Percentiles rank a stretch among this genome's conserved stretches.
phyloP scores from a whole-genome alignment of 2,329 filamentous ascomycete genomes.

The Ploettnerulaceae sp. region DNA sequence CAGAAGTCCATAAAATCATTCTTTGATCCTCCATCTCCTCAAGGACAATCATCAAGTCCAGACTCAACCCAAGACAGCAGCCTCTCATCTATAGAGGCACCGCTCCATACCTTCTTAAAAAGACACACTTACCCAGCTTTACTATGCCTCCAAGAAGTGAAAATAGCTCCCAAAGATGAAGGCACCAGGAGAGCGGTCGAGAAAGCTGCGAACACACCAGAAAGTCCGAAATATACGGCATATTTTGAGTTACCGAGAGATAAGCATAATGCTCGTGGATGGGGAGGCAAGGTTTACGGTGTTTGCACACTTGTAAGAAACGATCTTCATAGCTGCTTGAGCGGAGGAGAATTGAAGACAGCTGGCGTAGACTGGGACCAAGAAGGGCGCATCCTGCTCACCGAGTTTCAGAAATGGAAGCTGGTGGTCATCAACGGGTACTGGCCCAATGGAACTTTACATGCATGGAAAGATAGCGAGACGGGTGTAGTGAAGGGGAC shows the following conservation, averaged over 20 bases:
- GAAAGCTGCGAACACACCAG: constrained; percentile 33
- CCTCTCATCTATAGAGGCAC: too few species aligned
- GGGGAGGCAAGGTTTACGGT: constrained; percentile 47
- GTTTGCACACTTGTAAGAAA: constrained; percentile 45
- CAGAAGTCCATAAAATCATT: constrained; percentile 17
- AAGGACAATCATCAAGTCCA: background rate
- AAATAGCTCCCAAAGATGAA: constrained; percentile 39
- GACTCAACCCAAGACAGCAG: background rate
- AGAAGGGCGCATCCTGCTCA: constrained; percentile 47
- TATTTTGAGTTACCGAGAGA: constrained; percentile 46
- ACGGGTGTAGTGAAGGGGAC: constrained; percentile 42
- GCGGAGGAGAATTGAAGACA: constrained; percentile 27
- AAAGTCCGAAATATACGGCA: constrained; percentile 38
- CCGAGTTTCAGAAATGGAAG: constrained; percentile 36
- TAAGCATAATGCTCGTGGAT: constrained; percentile 45
- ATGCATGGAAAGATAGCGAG: constrained; percentile 40
- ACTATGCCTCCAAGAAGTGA: constrained; percentile 46
- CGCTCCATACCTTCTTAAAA: constrained; percentile 40
- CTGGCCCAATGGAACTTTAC: constrained; percentile 48
- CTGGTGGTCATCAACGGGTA: constrained; percentile 49
- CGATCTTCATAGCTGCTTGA: constrained; percentile 32
- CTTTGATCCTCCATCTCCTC: constrained; percentile 8
- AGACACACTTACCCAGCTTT: constrained; percentile 42
- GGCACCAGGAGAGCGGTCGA: constrained; percentile 38
- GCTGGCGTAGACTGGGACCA: constrained; percentile 45